Evolutionary conservation across 2,329 filamentous ascomycete genomes (phyloP), one percentile per base, ranked within the genome.

Genomic region (Paracorniculantispora psalliotae): DNA sequence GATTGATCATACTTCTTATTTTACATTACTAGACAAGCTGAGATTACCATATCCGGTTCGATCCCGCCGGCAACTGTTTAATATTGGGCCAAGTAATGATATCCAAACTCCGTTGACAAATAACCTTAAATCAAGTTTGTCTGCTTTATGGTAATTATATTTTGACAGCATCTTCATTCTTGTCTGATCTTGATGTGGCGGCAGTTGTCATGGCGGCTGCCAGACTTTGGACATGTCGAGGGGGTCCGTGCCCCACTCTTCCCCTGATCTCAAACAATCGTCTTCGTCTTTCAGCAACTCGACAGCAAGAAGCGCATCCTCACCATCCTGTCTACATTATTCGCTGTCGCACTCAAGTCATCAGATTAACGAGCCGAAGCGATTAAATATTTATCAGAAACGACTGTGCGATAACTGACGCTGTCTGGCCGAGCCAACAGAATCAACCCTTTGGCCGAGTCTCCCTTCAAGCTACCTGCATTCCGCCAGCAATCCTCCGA

Each of bases 201-300:
- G 50, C n/a, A 53, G 35, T 43, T 30, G 37, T 43, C 17, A 41
- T 43, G 50, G 50, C 17, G 3, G 33, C 23, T n/a, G 26, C 25
- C 21, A 21, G 17, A 53, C 19, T 43, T 50, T 43, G 39, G 13
- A 23, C 35, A 3, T 19, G 50, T 26, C 43, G 21, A 57, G 23
- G 26, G 44, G 55, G 47, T 50, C 56, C 46, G 56, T 51, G 56
- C 56, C 25, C 56, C 56, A 58, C 47, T 15, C 26, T 35, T 52
- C 56, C 56, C 47, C 37, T 58, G 44, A 58, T 51, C 47, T 21
- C 30, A 46, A n/a, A 25, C 47, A n/a, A 21, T 33, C 19, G n/a
- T 21, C 23, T 35, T 44, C 35, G 21, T 13, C 43, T 35, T 48
- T 8, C 30, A 21, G 26, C 41, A 37, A 37, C 30, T 1, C 19